Evolutionary conservation across 2,329 filamentous ascomycete genomes (phyloP), one percentile per base, ranked within the genome.

Genomic region (Colletotrichum melonis): DNA sequence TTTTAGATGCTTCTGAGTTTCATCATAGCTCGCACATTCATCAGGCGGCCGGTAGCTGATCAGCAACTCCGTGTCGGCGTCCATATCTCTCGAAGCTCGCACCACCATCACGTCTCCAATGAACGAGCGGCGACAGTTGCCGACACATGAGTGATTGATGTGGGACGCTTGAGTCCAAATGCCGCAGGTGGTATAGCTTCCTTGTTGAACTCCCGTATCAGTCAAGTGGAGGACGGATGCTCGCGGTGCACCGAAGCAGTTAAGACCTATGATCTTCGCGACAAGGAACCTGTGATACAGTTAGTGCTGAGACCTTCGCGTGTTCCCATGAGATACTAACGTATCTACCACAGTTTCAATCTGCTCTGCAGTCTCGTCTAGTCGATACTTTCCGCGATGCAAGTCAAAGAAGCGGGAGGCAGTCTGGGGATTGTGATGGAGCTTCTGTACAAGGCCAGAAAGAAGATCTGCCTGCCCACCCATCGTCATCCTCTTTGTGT

Each of bases 101-200:
- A 90, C 63, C 8, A 90, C 82, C 74, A 84, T 81, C 81, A 91
- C 83, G 75, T 91, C 88, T 3, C 88, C 88, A 49, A 90, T 87
- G 76, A 89, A 90, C 1, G 83, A 78, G 19, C 86, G 86, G 0
- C 70, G 73, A 22, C 83, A 84, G 75, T 89, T 91, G 11, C 78
- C 77, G 5, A 83, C 22, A 76, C 89, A 91, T 12, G 82, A 83
- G 74, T 91, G 88, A 70, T 91, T 91, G 74, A 89, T 84, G 67
- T 82, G 81, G 0, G 88, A 87, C 4, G 87, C 85, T 1, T 81
- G 71, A 2, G 80, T 69, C 87, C 88, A 91, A 14, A 90, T 68
- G 1, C 88, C 88, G 38, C 74, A 80, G 14, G 80, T 83, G 49
- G 74, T 68, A 57, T 76, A 76, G 2, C 30, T 35, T 4, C 66